Conservation (phyloP, 2,329 filamentous ascomycete species). For the Dactylellina drechsleri region DNA sequence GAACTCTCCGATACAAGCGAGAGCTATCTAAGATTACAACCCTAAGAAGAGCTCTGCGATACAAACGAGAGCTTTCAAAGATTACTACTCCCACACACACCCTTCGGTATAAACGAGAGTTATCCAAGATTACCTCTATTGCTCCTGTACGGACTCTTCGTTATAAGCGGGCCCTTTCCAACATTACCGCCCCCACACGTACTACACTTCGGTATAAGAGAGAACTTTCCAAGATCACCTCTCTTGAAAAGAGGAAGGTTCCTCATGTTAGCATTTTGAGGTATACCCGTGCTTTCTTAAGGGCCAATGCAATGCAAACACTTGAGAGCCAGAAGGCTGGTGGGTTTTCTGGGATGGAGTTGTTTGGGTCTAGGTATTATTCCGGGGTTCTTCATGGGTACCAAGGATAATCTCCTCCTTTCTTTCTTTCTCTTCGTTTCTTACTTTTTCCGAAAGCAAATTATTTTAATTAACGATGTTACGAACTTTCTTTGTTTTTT, state of each 20-base stretch:
- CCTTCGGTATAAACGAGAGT: neutral
- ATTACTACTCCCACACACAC: neutral
- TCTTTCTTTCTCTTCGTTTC: neutral
- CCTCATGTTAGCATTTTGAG: neutral
- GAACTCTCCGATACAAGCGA: slow-evolving; percentile 1
- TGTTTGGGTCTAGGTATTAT: neutral
- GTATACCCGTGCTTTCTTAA: too few species aligned
- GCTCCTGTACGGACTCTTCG: neutral
- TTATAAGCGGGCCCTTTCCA: neutral
- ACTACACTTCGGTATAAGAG: neutral
- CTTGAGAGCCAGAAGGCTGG: neutral
- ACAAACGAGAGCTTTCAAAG: neutral
- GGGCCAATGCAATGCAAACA: too few species aligned
- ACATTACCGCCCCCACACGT: neutral
- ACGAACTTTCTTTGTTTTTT: neutral
- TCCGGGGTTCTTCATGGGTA: neutral
- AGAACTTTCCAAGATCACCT: neutral
- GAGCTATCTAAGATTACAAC: neutral
- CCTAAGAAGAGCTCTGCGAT: neutral
- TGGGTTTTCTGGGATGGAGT: neutral
- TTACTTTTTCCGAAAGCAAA: neutral
- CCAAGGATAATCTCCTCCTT: neutral
- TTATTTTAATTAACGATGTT: slow-evolving; percentile 8
- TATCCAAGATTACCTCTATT: neutral
- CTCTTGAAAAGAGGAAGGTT: neutral